Conservation (phyloP, 148 eudicot species). For the Cornus kousa region DNA sequence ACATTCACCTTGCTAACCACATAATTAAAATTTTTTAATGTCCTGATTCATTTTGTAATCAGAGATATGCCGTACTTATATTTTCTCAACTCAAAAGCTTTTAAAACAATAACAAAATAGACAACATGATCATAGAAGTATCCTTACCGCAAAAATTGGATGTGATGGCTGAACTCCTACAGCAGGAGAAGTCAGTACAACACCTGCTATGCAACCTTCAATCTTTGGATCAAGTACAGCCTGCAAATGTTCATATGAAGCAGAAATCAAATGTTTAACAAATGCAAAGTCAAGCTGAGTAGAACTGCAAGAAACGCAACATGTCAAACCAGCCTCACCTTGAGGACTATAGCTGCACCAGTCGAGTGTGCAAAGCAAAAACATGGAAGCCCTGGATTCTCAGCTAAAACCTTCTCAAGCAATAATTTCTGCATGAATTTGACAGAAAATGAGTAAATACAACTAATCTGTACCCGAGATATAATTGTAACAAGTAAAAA, state of each 20-base stretch:
- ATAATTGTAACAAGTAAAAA: not conserved
- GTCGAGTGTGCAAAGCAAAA: constrained; percentile 94
- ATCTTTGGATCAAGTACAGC: constrained; percentile 68
- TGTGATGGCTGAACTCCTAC: constrained; percentile 77
- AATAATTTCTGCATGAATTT: constrained; percentile 46
- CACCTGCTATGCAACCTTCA: constrained; percentile 44
- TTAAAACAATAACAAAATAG: too few species aligned
- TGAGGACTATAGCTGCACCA: constrained; percentile 79
- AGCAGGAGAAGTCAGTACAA: constrained; percentile 80
- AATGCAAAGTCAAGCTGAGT: not conserved
- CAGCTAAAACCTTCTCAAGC: constrained; percentile 46
- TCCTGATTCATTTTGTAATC: too few species aligned
- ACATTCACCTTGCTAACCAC: not conserved
- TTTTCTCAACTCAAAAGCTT: too few species aligned
- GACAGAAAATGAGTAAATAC: not conserved
- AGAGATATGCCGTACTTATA: too few species aligned
- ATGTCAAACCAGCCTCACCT: constrained; percentile 28
- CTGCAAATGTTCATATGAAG: constrained; percentile 30
- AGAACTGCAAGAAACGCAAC: not conserved
- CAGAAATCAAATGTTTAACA: not conserved
- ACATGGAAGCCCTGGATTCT: constrained; percentile 67
- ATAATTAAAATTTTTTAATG: too few species aligned
- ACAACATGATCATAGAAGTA: not conserved
- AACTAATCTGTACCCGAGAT: not conserved
- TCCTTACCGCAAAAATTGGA: constrained; percentile 66